Base-by-base conservation (phyloP, 2,329 filamentous ascomycete species). In the Exutisphaerella laricina region DNA sequence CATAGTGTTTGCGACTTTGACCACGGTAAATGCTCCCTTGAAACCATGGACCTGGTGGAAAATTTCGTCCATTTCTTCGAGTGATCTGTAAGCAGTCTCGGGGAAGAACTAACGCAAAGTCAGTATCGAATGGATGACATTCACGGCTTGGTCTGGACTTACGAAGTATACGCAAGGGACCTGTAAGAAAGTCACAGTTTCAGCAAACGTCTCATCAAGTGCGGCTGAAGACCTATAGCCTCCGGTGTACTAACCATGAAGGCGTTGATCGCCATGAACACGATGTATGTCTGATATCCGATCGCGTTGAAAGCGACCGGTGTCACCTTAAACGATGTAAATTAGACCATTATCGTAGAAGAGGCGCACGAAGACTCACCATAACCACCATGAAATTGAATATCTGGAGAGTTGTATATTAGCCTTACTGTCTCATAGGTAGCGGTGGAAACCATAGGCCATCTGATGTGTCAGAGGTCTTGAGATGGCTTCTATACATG, bases 31-130 rank as follows among this genome's bases (percentile, higher is more conserved):
- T 9, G 70, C 66, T 80, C 79, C 62, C 81, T 80, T 50, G 16
- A 53, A 48, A 18, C 57, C 57, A 12, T 53, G 45, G 3, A 55
- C 55, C 21, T 56, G 36, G 38, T 57, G 56, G 23, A 58, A 51
- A 55, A 82, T 80, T 52, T 63, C 66, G 54, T 83, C 79, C 74
- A 84, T 82, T 58, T 83, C 79, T 60, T 84, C 79, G 14, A 84
- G 71, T 1, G 73, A 77, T 29, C 79, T 71, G 56, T 78, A 78
- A 1, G 75, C 75, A 7, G 80, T 83, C 62, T 83, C 80, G 0
- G 79, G 79, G 62, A 77, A 82, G 67, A 79, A 79, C 41, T 40
- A 31, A 10, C 3, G 2, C 8, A n/a, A 17, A 17, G 14, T 7
- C 7, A 8, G 30, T 3, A 8, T 3, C n/a, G 22, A 8, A 9